Base-by-base conservation (phyloP, 257 asterid genomes). In the Haberlea rhodopensis region DNA sequence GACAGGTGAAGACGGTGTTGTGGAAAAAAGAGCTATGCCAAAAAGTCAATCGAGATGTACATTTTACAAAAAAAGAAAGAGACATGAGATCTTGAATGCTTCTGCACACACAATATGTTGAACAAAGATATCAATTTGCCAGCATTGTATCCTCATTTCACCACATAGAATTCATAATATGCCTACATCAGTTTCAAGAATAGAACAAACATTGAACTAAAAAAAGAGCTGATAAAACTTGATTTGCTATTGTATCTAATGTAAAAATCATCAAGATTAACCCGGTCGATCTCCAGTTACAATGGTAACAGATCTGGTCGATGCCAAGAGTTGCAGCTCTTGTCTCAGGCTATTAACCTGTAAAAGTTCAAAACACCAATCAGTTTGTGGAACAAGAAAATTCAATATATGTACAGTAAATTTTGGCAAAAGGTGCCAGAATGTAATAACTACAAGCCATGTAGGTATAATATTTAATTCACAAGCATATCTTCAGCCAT, bases 291-390 rank as follows among this genome's bases (percentile, higher is more conserved):
- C 66, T 60, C 78, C n/a, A n/a, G n/a, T n/a, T n/a, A n/a, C n/a
- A n/a, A n/a, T n/a, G n/a, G n/a, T n/a, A n/a, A n/a, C n/a, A 20
- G 89, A 72, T 76, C 90, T 80, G 62, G 68, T 75, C 52, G 94
- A 75, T 58, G 84, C 85, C 78, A 85, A 63, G 57, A 80, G 73
- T 57, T 82, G 88, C 79, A 92, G 83, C 84, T 87, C 91, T 75
- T 87, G 78, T 25, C 96, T 85, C 65, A 92, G 76, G 68, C 85
- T 79, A 70, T 83, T 82, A 61, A 92, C 92, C 97, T 92, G 90
- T 56, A 71, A 53, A 43, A 67, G 31, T 25, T 19, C 40, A 68
- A 48, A 71, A 19, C 26, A 19, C 52, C 54, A 34, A 32, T 68
- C 37, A 68, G 68, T 63, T 63, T 55, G 43, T 37, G 31, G 16